phyloP scores from a whole-genome alignment of 176 grass and related monocot species.

The Calamus simplicifolius region DNA sequence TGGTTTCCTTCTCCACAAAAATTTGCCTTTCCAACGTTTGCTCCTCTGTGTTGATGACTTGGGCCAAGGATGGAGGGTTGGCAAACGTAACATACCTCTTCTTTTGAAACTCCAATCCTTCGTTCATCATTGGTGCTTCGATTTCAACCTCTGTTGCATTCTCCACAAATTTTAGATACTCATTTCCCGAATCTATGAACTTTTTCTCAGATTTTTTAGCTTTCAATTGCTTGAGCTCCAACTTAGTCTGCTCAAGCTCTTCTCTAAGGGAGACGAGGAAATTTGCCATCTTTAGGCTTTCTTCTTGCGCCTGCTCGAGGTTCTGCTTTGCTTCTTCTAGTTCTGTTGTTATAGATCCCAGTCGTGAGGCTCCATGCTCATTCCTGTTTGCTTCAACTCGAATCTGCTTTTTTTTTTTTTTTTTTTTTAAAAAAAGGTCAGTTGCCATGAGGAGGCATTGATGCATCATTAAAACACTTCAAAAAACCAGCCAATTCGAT shows the following conservation, averaged over 20 bases:
- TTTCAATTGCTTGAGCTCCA: constrained; percentile 19
- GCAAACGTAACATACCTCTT: constrained; percentile 9
- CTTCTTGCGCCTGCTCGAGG: constrained; percentile 21
- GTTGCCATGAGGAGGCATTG: no score
- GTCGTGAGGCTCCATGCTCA: neutral
- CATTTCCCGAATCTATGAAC: constrained; percentile 5
- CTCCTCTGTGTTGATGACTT: neutral
- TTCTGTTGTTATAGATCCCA: constrained; percentile 12
- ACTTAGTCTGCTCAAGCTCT: constrained; percentile 16
- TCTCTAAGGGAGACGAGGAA: constrained; percentile 8
- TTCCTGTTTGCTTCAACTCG: constrained; percentile 12
- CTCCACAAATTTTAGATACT: constrained; percentile 2
- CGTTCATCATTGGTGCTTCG: neutral
- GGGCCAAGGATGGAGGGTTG: neutral
- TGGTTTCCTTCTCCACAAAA: neutral
- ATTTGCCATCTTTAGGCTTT: constrained; percentile 5
- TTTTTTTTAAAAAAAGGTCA: neutral
- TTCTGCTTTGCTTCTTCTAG: constrained; percentile 17
- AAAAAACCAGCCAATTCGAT: no score
- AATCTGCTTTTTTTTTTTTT: neutral
- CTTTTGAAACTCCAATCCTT: constrained; percentile 8
- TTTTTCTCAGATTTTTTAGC: neutral
- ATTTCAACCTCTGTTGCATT: constrained; percentile 10
- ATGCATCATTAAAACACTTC: no score
- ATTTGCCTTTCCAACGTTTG: neutral